Base-by-base conservation (phyloP, 2,329 filamentous ascomycete genomes). In the Fusarium foetens region DNA sequence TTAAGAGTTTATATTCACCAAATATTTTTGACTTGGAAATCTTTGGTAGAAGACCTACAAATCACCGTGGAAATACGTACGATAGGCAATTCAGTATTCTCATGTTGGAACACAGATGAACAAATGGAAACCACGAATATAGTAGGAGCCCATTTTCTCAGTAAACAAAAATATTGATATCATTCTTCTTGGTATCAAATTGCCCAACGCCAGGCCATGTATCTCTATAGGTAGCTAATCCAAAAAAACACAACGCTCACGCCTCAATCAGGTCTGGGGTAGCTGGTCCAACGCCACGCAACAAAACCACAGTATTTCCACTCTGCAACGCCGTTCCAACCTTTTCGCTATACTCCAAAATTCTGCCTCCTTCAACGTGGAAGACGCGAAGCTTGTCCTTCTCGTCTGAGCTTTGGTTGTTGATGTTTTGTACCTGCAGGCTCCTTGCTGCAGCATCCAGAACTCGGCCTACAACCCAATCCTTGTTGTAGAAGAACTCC, bases 271-370 rank as follows among this genome's bases (percentile, higher is more conserved):
- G 81, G 80, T 94, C 91, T 25, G 91, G 90, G 14, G 71, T 71
- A 61, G 93, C 89, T n/a, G 91, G 89, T 2, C 94, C 94, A 58
- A 98, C 92, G 0, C 96, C 96, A 69, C 96, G 87, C 58, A 99
- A 78, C 76, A 99, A 80, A 29, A 98, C 94, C 71, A 99, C 90
- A 16, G 94, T 98, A 79, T 99, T 95, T 3, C 96, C 96, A 74
- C 89, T 95, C 72, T 89, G 89, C 65, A 97, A 85, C 33, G 86
- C 87, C 58, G 86, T 86, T 8, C 94, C 94, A 61, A 97, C 86
- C 84, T 95, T 95, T 82, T 98, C 95, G 29, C 88, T 90, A 77
- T 97, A 99, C 67, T 96, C 95, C 71, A 99, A 81, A 70, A 99
- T 81, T 64, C 94, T 86, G 0, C 96, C 96, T 0, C 92, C 93